A percentile compares a stretch with the other conserved stretches of the same genome.
phyloP scores from a whole-genome alignment of 495 filamentous ascomycete genomes.

The Penicillium fimorum region DNA sequence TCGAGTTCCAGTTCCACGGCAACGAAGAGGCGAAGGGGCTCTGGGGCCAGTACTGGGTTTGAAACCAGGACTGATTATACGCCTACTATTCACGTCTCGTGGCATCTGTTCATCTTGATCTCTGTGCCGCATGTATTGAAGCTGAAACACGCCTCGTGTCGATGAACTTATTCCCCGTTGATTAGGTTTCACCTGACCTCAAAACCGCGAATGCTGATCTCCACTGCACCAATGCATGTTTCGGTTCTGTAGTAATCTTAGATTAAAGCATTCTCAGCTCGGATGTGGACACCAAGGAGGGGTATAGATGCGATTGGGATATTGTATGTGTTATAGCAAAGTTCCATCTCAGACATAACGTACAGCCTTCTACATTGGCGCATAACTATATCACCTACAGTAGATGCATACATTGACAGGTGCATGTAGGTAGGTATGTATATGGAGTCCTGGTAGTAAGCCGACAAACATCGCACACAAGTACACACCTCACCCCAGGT shows the following conservation, averaged over 20 bases:
- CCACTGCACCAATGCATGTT: background rate
- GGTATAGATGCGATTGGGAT: background rate
- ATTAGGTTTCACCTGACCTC: background rate
- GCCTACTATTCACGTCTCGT: background rate
- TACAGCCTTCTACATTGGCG: background rate
- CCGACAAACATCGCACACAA: background rate
- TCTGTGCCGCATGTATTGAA: background rate
- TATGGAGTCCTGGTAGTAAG: background rate
- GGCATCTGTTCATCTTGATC: background rate
- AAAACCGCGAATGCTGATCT: background rate
- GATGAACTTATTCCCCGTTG: background rate
- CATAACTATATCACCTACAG: background rate
- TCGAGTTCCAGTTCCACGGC: constrained; percentile 68
- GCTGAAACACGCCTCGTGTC: background rate
- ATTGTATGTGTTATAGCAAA: background rate
- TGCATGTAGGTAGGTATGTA: background rate
- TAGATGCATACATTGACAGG: background rate
- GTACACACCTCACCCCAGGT: too few relatives aligned
- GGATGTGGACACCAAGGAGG: background rate
- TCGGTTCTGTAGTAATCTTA: background rate
- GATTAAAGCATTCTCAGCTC: background rate
- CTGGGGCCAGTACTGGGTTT: constrained; percentile 76
- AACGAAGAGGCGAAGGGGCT: constrained; percentile 52
- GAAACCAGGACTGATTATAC: constrained; percentile 1
- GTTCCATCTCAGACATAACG: background rate